Evolutionary conservation across 1,284 basidiomycete species (phyloP), one percentile per base, ranked within the genome.

Genomic region (Phellopilus nigrolimitatus): DNA sequence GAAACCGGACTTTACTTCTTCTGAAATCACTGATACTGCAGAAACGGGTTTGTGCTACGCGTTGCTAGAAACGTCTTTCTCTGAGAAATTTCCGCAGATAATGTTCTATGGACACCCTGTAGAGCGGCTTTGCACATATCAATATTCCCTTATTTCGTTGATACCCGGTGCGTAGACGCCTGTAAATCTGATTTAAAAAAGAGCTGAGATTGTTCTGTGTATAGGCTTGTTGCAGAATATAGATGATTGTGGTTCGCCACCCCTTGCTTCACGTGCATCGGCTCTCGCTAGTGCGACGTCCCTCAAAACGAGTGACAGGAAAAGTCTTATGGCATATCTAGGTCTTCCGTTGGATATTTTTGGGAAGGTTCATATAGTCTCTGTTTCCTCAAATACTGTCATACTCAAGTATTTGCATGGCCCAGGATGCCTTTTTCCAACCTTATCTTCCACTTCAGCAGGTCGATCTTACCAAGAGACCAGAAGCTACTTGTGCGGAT

Each of bases 51-150:
- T 31, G 68, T 57, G 34, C n/a, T 24, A 22, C 39, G 19, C 19
- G 22, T 25, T 3, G 25, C 37, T 37, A 34, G 4, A 19, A 36
- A 13, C 36, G 22, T 54, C 37, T 22, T 22, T 28, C 46, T 13
- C 19, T 42, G 36, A 34, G 17, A 34, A 17, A 17, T 33, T 41
- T 49, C 30, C 43, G 9, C 22, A 95, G 91, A 88, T 98, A 56
- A 91, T 99, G 85, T 94, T 99, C 65, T 97, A 84, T 61, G 95
- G 95, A 6, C 94, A 97, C 63, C 95, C 95, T 0, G 95, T 99
- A 0, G 97, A 99, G 68, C 83, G 86, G 53, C 72, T 99, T 27
- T 98, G 95, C 71, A 97, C 94, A 22, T 97, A 93, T 62, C 97
- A 99, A 67, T 99, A 99, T 67, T 95, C 92, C 1, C 76, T 99